These are phyloP conservation scores for Papiliotrema laurentii DNA, from an alignment of 1,284 basidiomycete species.

Conservation along the genomic window DNA sequence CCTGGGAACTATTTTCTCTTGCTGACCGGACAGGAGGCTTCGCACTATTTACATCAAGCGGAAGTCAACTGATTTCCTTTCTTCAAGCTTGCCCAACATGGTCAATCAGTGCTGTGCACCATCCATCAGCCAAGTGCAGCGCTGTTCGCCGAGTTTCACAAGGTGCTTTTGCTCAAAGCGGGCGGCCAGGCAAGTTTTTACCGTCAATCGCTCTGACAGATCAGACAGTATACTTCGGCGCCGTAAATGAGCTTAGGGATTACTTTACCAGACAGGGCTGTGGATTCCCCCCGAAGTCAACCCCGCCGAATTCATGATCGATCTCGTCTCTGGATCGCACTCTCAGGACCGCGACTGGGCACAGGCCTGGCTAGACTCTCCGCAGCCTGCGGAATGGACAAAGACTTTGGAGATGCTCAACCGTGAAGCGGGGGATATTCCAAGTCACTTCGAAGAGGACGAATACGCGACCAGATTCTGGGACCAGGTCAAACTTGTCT, in stretches of 20 bases:
- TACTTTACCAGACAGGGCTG: conserved; percentile 52
- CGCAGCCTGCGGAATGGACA: conserved; percentile 44
- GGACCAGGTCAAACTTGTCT: conserved; percentile 33
- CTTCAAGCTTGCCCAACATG: conserved; percentile 70
- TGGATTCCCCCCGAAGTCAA: conserved; percentile 49
- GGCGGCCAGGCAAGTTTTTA: conserved; percentile 44
- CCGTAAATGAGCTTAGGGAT: conserved; percentile 49
- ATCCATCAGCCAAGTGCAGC: conserved; percentile 24
- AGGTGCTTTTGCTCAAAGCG: conserved; percentile 46
- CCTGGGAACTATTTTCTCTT: too few relatives aligned
- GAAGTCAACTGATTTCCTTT: too few relatives aligned
- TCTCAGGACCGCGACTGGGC: conserved; percentile 61
- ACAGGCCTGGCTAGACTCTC: conserved; percentile 59
- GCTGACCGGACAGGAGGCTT: too few relatives aligned
- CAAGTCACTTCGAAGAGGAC: conserved; percentile 14
- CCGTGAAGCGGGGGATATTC: conserved; percentile 8
- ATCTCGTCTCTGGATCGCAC: conserved; percentile 37
- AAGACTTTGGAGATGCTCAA: conserved; percentile 48
- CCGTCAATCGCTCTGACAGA: not conserved
- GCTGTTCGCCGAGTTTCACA: conserved; percentile 46
- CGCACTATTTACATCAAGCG: too few relatives aligned
- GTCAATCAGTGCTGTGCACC: conserved; percentile 49
- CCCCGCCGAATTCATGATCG: conserved; percentile 51
- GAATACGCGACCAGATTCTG: conserved; percentile 33
- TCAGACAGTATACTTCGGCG: conserved; percentile 43